A percentile compares a stretch with the other conserved stretches of the same genome.
phyloP scores from a whole-genome alignment of 2,329 filamentous ascomycete genomes.

The Scedosporium dehoogii region DNA sequence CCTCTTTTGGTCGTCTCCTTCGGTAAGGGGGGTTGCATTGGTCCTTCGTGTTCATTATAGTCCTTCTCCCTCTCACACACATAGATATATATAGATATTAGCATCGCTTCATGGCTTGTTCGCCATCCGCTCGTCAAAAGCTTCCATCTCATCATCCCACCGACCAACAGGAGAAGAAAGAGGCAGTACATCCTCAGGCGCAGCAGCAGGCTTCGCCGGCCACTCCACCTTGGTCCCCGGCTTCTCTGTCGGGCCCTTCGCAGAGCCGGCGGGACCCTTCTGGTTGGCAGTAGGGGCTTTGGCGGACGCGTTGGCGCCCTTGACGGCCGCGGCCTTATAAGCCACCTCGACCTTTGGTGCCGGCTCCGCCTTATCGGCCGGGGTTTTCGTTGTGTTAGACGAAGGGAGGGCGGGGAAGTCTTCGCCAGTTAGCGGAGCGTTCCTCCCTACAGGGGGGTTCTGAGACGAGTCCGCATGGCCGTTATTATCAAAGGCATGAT shows the following conservation, averaged over 20 bases:
- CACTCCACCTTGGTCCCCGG: conserved; percentile 18
- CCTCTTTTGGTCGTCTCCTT: background rate
- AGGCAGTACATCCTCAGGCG: conserved; percentile 17
- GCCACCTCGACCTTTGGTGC: conserved; percentile 18
- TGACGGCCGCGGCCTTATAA: background rate
- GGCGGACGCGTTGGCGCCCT: background rate
- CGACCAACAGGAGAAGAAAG: conserved; percentile 31
- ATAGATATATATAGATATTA: background rate
- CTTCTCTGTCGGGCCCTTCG: conserved; percentile 10
- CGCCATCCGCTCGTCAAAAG: conserved; percentile 23
- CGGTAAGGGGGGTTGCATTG: background rate
- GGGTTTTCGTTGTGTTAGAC: background rate
- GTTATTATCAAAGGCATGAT: conserved; percentile 18
- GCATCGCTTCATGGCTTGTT: background rate
- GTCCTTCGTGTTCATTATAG: background rate
- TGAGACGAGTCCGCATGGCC: conserved; percentile 7
- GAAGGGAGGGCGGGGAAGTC: conserved; percentile 7
- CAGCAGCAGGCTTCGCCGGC: conserved; percentile 13
- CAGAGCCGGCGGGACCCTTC: conserved; percentile 11
- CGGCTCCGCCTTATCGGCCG: conserved; percentile 11
- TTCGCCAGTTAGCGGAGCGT: conserved; percentile 13
- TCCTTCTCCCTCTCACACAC: background rate
- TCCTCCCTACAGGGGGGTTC: conserved; percentile 24
- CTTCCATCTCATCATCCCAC: conserved; percentile 52
- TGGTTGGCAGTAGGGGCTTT: background rate